Evolutionary conservation across 441 rosid species (phyloP).

Genomic region (Macaranga tanarius): DNA sequence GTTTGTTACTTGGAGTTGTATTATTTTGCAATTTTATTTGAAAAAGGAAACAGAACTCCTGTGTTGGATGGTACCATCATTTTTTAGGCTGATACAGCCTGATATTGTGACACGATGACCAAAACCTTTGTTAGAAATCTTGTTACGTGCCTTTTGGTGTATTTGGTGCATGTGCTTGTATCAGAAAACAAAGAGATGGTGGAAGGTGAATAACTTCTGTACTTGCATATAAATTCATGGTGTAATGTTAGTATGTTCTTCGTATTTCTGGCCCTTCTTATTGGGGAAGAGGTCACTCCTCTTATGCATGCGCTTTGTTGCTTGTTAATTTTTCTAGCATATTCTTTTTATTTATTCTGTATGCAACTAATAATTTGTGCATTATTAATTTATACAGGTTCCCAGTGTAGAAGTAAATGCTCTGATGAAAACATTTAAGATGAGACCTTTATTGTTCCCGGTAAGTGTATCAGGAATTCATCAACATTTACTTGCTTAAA

Average conservation of each 20-base stretch:
- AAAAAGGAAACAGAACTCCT: neutral
- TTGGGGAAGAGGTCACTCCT: neutral
- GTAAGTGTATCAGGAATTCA: slow-evolving; percentile 41
- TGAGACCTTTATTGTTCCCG: slow-evolving; percentile 89
- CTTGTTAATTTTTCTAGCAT: slow-evolving; percentile 15
- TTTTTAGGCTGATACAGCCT: neutral
- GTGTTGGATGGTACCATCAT: neutral
- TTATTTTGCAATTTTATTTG: no score
- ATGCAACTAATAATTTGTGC: slow-evolving; percentile 21
- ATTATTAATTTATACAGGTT: slow-evolving; percentile 53
- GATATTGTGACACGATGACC: neutral
- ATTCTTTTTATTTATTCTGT: slow-evolving; percentile 7
- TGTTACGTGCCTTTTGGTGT: neutral
- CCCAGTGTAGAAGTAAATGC: slow-evolving; percentile 91
- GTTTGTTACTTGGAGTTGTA: no score
- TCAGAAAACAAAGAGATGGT: neutral
- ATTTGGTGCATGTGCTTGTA: neutral
- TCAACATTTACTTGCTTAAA: slow-evolving; percentile 9
- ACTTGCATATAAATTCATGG: neutral
- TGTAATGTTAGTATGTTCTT: neutral
- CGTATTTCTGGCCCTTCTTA: neutral
- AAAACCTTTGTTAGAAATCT: neutral
- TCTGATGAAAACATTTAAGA: slow-evolving; percentile 93
- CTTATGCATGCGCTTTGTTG: neutral
- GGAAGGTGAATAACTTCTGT: neutral